Evolutionary conservation across 768 basidiomycete genomes (phyloP).

Genomic region (Tylopilus felleus): DNA sequence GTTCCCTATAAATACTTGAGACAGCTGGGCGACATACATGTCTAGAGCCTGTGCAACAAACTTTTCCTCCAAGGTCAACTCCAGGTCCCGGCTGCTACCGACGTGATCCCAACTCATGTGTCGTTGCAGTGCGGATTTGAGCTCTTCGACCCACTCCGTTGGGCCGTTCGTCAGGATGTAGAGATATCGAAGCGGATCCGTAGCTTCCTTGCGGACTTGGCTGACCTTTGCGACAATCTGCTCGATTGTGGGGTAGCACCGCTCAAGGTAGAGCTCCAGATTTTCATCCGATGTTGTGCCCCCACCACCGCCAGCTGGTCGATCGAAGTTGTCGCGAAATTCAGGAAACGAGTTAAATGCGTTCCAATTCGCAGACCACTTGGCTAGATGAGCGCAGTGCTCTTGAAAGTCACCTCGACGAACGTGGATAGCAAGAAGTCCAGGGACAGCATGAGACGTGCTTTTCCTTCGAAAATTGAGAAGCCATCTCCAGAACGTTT

Average conservation of each 20-base stretch:
- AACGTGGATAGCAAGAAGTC: conserved; percentile 50
- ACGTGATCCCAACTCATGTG: conserved; percentile 38
- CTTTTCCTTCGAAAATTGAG: neutral
- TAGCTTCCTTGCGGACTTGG: conserved; percentile 28
- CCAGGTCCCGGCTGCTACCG: conserved; percentile 42
- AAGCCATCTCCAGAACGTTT: neutral
- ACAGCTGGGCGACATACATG: conserved; percentile 47
- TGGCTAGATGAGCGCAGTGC: conserved; percentile 42
- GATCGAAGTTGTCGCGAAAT: conserved; percentile 37
- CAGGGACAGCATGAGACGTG: conserved; percentile 26
- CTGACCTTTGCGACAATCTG: conserved; percentile 41
- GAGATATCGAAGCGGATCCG: conserved; percentile 32
- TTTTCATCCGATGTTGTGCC: conserved; percentile 3
- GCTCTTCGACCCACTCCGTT: conserved; percentile 39
- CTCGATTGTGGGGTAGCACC: conserved; percentile 43
- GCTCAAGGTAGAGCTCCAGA: conserved; percentile 29
- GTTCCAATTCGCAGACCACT: conserved; percentile 36
- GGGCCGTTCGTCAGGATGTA: conserved; percentile 51
- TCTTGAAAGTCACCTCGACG: conserved; percentile 48
- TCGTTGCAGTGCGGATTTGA: conserved; percentile 35
- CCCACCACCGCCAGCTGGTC: conserved; percentile 13
- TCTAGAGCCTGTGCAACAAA: conserved; percentile 46
- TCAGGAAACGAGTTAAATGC: conserved; percentile 46
- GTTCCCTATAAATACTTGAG: conserved; percentile 52
- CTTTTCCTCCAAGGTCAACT: conserved; percentile 40